phyloP scores from a whole-genome alignment of 148 eudicot genomes.

The Polygonum maritimum region DNA sequence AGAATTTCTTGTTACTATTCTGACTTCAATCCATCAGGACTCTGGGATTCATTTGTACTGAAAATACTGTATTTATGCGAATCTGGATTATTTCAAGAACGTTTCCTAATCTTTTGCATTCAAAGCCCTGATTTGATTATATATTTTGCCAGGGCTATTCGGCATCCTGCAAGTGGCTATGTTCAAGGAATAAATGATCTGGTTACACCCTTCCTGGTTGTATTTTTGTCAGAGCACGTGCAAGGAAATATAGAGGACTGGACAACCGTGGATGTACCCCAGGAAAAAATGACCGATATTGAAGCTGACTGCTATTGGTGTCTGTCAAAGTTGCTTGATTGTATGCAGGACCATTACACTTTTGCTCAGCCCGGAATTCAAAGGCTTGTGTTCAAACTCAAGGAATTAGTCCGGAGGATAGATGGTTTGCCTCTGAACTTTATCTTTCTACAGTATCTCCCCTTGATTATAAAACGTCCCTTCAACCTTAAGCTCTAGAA shows the following conservation, averaged over 20 bases:
- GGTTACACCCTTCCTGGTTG: conserved; percentile 86
- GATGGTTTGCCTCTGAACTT: conserved; percentile 46
- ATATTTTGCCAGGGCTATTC: conserved; percentile 69
- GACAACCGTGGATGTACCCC: conserved; percentile 50
- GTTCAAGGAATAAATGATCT: conserved; percentile 99
- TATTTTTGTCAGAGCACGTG: conserved; percentile 80
- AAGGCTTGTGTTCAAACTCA: conserved; percentile 88
- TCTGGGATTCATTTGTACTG: background rate
- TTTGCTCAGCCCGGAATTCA: conserved; percentile 99
- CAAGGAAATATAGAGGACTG: conserved; percentile 68
- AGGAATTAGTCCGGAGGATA: conserved; percentile 85
- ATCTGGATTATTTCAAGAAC: background rate
- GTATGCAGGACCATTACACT: conserved; percentile 98
- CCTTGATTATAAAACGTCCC: background rate
- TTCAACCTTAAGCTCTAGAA: background rate
- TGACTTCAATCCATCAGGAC: background rate
- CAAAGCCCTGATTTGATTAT: background rate
- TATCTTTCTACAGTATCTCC: background rate
- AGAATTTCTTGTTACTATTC: background rate
- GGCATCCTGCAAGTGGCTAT: conserved; percentile 99
- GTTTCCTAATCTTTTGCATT: background rate
- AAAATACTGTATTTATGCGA: background rate
- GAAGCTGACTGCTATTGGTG: conserved; percentile 99
- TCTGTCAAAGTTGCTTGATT: conserved; percentile 82
- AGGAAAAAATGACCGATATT: conserved; percentile 50